phyloP scores from a whole-genome alignment of 306 rosid species.

The Sophora flavescens region DNA sequence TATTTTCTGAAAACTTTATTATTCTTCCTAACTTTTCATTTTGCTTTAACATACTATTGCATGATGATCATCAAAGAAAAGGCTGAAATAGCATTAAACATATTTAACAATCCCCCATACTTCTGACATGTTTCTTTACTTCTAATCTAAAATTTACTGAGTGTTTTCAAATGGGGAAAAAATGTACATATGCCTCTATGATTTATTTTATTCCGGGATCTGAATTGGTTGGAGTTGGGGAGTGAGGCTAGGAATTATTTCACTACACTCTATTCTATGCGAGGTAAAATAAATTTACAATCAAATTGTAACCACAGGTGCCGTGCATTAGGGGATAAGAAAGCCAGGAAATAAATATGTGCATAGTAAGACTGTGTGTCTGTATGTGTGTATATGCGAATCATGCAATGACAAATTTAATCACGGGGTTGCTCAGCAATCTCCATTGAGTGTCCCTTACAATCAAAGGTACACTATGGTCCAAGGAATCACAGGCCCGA shows the following conservation, averaged over 20 bases:
- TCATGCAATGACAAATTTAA: neutral
- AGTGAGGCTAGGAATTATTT: neutral
- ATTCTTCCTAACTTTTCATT: no score
- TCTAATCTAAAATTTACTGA: neutral
- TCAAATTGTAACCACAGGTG: neutral
- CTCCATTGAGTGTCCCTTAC: neutral
- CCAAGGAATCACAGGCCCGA: neutral
- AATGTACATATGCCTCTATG: neutral
- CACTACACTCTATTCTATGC: neutral
- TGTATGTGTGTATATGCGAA: neutral
- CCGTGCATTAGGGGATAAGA: conserved; percentile 30
- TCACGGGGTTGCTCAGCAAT: conserved; percentile 2
- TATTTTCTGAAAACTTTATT: no score
- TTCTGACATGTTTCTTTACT: neutral
- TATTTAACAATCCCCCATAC: no score
- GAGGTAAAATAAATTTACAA: neutral
- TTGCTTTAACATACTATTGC: no score
- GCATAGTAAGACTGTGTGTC: no score
- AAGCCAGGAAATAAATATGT: neutral
- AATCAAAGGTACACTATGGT: conserved; percentile 17
- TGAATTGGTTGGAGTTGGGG: neutral
- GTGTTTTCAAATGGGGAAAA: no score
- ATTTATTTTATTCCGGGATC: no score
- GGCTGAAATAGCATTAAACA: no score
- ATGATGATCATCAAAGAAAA: no score